phyloP scores from a whole-genome alignment of 1,139 yeast genomes.

The Lipomyces yarrowii region DNA sequence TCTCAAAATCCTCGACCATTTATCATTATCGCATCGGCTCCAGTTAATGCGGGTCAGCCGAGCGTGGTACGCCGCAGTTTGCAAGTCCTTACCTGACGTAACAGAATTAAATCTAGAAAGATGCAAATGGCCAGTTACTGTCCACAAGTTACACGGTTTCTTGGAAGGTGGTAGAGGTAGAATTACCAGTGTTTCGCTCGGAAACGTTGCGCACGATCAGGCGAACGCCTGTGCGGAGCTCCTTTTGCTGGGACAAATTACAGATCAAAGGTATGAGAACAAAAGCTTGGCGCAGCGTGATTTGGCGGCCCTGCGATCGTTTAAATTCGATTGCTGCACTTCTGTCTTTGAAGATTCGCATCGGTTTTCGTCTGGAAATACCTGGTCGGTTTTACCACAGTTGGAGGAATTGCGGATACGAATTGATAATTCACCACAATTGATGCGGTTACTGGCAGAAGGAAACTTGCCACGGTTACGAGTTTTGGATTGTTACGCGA shows the following conservation, averaged over 20 bases:
- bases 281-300: not conserved
- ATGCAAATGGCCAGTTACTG: slow-evolving; percentile 13
- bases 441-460: slow-evolving; percentile 3
- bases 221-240: not conserved
- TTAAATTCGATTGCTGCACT: not conserved
- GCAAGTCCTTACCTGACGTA: not conserved
- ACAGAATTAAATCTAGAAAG: slow-evolving; percentile 1
- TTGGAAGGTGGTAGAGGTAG: not conserved
- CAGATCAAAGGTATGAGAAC: not conserved
- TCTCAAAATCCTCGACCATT: slow-evolving; percentile 12
- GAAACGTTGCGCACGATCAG: not conserved
- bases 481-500: slow-evolving; percentile 14
- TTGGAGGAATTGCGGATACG: slow-evolving; percentile 13
- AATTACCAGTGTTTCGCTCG: not conserved
- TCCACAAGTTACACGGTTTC: not conserved
- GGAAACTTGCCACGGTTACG: slow-evolving; percentile 12
- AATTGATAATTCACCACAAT: slow-evolving; percentile 11
- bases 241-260: not conserved
- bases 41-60: not conserved
- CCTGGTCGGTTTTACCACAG: slow-evolving; percentile 2
- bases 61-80: slow-evolving; percentile 1
- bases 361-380: not conserved
- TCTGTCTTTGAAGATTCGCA: not conserved
- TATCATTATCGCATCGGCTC: slow-evolving; percentile 8
- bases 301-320: not conserved